phyloP scores from a whole-genome alignment of 2,329 filamentous ascomycete species.

The Xylariaceae sp. region DNA sequence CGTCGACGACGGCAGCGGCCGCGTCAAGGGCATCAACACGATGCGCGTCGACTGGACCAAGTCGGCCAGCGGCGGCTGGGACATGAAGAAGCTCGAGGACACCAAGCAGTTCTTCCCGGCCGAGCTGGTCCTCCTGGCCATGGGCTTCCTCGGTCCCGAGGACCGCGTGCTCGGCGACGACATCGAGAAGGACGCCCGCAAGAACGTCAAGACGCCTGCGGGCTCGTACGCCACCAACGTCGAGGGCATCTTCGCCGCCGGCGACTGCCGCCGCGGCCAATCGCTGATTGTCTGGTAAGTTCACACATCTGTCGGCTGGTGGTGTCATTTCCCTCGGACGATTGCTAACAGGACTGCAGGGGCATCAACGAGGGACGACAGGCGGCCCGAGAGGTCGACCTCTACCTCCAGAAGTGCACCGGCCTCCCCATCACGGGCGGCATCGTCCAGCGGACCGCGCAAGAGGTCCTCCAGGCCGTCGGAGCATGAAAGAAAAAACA shows the following conservation, averaged over 20 bases:
- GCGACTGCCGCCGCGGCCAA: slow-evolving; percentile 91
- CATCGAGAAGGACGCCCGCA: slow-evolving; percentile 83
- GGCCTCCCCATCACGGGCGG: slow-evolving; percentile 84
- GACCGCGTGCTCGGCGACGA: slow-evolving; percentile 78
- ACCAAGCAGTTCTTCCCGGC: slow-evolving; percentile 95
- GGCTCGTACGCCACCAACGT: slow-evolving; percentile 87
- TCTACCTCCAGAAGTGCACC: slow-evolving; percentile 74
- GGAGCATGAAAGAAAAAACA: slow-evolving; percentile 6
- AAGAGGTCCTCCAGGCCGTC: slow-evolving; percentile 44
- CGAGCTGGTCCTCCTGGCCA: slow-evolving; percentile 86
- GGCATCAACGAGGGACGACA: slow-evolving; percentile 97
- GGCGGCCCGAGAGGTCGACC: slow-evolving; percentile 84
- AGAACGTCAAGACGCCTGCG: slow-evolving; percentile 90
- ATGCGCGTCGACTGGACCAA: slow-evolving; percentile 95
- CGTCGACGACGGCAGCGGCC: slow-evolving; percentile 77
- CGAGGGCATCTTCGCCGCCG: slow-evolving; percentile 83
- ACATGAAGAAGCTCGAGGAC: slow-evolving; percentile 95
- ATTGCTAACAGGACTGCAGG: slow-evolving; percentile 45
- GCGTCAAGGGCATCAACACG: slow-evolving; percentile 93
- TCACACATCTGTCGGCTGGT: neutral
- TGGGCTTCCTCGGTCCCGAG: slow-evolving; percentile 96
- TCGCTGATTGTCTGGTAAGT: slow-evolving; percentile 91
- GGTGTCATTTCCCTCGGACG: neutral
- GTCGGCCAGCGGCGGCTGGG: slow-evolving; percentile 82
- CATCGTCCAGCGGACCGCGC: slow-evolving; percentile 77